These are phyloP conservation scores for Termitomyces sp. DNA, from an alignment of 768 basidiomycete genomes.

Conservation along the genomic window DNA sequence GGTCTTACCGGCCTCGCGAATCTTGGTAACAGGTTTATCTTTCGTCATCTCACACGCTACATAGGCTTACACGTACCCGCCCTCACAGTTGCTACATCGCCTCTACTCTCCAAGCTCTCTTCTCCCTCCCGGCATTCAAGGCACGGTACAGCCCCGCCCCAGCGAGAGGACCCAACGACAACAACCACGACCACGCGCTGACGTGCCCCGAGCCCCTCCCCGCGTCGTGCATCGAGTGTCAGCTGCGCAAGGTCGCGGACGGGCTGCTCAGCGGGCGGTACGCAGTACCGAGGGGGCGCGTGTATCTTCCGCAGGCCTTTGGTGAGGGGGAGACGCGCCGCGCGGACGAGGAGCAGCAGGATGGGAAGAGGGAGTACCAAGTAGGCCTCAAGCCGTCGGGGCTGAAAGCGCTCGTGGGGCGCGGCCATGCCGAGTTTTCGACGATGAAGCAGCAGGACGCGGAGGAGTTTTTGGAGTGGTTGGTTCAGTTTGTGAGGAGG, in stretches of 20 bases:
- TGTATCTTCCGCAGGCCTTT: neutral
- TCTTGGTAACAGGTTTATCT: conserved; percentile 72
- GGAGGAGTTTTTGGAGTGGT: conserved; percentile 87
- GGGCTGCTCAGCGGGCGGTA: conserved; percentile 93
- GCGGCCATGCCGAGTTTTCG: conserved; percentile 88
- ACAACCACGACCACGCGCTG: conserved; percentile 39
- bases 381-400: conserved; percentile 75
- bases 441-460: conserved; percentile 98
- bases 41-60: neutral
- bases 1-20: conserved; percentile 88
- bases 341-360: conserved; percentile 24
- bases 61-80: conserved; percentile 50
- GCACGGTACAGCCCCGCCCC: conserved; percentile 47
- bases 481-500: conserved; percentile 68
- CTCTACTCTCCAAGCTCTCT: conserved; percentile 82
- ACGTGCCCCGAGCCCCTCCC: conserved; percentile 65
- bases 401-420: conserved; percentile 89
- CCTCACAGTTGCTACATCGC: conserved; percentile 93
- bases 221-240: conserved; percentile 89
- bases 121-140: conserved; percentile 76
- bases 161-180: neutral
- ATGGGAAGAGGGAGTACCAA: conserved; percentile 56
- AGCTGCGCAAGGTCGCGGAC: conserved; percentile 89
- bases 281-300: conserved; percentile 49
- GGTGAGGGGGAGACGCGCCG: conserved; percentile 20